Conservation (phyloP, 75 land plant species). For the Azolla pinnata region DNA sequence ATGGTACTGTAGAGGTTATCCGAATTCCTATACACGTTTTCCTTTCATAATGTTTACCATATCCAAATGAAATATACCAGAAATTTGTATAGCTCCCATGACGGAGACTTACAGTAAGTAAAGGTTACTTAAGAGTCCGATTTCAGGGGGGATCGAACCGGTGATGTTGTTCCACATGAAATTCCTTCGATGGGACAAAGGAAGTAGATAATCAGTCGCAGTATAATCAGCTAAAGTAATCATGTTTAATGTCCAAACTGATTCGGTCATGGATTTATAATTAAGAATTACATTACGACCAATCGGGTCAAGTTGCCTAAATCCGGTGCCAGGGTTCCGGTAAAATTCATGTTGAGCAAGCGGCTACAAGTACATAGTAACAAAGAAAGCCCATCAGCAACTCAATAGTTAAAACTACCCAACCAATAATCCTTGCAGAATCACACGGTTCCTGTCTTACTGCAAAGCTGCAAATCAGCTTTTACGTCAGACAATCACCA, state of each 20-base stretch:
- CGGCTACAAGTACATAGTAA: slow-evolving; percentile 27
- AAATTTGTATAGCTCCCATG: not conserved
- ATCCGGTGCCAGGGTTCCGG: slow-evolving; percentile 56
- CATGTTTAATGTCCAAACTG: not conserved
- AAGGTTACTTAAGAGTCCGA: slow-evolving; percentile 51
- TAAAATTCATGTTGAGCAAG: slow-evolving; percentile 45
- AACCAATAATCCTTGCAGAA: not conserved
- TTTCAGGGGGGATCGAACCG: slow-evolving; percentile 75
- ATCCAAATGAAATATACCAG: not conserved
- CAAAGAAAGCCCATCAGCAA: not conserved
- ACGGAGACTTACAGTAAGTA: slow-evolving; percentile 45
- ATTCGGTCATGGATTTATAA: not conserved
- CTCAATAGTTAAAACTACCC: not conserved
- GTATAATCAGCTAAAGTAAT: not conserved
- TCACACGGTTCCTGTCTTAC: no score
- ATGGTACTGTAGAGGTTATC: no score
- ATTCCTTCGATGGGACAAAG: slow-evolving; percentile 33
- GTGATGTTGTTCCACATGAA: slow-evolving; percentile 80
- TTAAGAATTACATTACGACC: slow-evolving; percentile 33
- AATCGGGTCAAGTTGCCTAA: slow-evolving; percentile 47
- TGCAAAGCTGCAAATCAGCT: no score
- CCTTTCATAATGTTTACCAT: not conserved
- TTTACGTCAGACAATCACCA: no score
- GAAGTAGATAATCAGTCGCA: not conserved
- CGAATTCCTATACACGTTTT: no score